These are phyloP conservation scores for Stachybotrys echinatus DNA, from an alignment of 2,329 filamentous ascomycete species.

Conservation along the genomic window DNA sequence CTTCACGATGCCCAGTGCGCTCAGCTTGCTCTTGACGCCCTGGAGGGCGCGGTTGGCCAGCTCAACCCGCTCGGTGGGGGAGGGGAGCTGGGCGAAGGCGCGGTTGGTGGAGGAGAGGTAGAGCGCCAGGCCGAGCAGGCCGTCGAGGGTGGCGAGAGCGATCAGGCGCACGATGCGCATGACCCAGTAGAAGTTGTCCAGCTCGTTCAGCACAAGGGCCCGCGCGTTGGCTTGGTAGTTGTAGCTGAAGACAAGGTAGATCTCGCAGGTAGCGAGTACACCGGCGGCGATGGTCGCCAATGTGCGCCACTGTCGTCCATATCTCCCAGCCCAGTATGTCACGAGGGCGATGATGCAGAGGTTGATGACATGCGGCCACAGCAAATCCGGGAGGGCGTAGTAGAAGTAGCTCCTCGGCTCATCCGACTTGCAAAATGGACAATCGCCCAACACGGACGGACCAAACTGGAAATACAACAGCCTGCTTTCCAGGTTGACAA, in stretches of 20 bases:
- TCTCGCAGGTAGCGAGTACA: conserved; percentile 56
- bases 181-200: conserved; percentile 70
- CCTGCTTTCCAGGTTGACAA: conserved; percentile 66
- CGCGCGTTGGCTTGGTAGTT: conserved; percentile 59
- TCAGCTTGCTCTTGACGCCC: conserved; percentile 59
- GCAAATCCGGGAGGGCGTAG: conserved; percentile 70
- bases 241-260: conserved; percentile 61
- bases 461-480: conserved; percentile 83
- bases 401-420: conserved; percentile 67
- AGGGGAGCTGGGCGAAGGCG: conserved; percentile 60
- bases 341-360: conserved; percentile 65
- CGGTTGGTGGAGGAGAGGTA: conserved; percentile 78
- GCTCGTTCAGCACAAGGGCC: conserved; percentile 54
- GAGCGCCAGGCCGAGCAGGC: conserved; percentile 56
- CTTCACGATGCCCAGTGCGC: conserved; percentile 67
- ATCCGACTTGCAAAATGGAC: conserved; percentile 76
- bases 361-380: conserved; percentile 76
- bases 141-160: conserved; percentile 61
- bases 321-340: conserved; percentile 65
- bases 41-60: conserved; percentile 50
- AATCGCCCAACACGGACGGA: conserved; percentile 65
- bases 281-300: conserved; percentile 61
- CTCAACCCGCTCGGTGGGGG: conserved; percentile 63
- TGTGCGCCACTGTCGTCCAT: conserved; percentile 64
- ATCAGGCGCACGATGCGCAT: conserved; percentile 58